Evolutionary conservation across 371 early-diverging fungal species (phyloP).

Genomic region (Actinomortierella wolfii): DNA sequence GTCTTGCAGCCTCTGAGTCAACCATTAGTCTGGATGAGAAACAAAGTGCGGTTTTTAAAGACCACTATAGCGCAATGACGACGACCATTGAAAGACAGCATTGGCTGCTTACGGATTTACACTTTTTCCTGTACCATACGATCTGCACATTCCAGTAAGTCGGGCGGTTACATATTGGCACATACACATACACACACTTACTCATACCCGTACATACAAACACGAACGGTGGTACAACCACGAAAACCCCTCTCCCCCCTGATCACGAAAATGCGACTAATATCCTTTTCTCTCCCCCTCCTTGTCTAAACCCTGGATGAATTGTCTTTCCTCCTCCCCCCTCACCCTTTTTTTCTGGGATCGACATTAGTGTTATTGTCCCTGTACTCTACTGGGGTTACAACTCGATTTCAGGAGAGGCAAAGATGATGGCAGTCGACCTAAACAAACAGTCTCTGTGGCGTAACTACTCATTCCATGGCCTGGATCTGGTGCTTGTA

Average conservation of each 20-base stretch:
- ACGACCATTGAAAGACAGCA: conserved; percentile 37
- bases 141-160: conserved; percentile 48
- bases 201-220: too few species aligned
- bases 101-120: conserved; percentile 44
- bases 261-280: not conserved
- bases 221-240: too few species aligned
- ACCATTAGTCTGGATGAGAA: not conserved
- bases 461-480: conserved; percentile 45
- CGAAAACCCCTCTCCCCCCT: too few species aligned
- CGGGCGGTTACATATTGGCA: not conserved
- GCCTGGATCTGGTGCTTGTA: conserved; percentile 31
- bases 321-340: not conserved
- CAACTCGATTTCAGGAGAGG: conserved; percentile 13
- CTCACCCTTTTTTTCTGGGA: not conserved
- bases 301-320: not conserved
- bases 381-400: conserved; percentile 39
- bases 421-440: conserved; percentile 19
- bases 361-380: conserved; percentile 27
- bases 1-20: not conserved
- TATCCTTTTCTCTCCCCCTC: not conserved
- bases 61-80: not conserved
- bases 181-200: too few species aligned
- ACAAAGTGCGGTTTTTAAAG: not conserved
- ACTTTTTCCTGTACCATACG: conserved; percentile 44
- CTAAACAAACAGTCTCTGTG: conserved; percentile 12